phyloP scores from a whole-genome alignment of 2,329 filamentous ascomycete species.

The Mycosphaerella sp. region DNA sequence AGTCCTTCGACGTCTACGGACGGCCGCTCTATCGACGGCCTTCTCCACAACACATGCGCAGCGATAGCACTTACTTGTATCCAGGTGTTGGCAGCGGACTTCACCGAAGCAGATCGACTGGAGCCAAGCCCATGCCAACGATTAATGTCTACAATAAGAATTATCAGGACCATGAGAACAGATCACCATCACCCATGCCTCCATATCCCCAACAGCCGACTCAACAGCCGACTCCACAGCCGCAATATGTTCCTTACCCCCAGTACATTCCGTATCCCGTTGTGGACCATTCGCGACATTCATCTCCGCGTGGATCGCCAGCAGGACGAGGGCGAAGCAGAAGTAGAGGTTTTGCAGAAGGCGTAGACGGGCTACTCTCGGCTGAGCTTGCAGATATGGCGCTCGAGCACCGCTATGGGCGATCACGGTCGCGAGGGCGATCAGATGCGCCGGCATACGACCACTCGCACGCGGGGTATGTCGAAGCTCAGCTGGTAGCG shows the following conservation, averaged over 20 bases:
- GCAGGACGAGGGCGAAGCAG: constrained; percentile 16
- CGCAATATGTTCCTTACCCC: constrained; percentile 1
- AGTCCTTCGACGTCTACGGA: constrained; percentile 20
- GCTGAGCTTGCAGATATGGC: constrained; percentile 30
- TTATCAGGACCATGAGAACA: constrained; percentile 14
- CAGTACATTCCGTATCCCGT: constrained; percentile 25
- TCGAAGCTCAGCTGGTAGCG: constrained; percentile 30
- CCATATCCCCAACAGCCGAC: constrained; percentile 7
- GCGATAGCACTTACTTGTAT: constrained; percentile 22
- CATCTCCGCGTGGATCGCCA: constrained; percentile 18
- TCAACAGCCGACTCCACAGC: neutral
- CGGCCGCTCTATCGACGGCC: constrained; percentile 15
- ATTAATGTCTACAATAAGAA: constrained; percentile 45
- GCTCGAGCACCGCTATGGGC: constrained; percentile 28
- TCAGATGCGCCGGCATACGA: constrained; percentile 24
- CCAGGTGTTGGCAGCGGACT: constrained; percentile 29
- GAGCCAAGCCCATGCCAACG: constrained; percentile 39
- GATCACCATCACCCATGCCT: constrained; percentile 15
- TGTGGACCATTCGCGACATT: constrained; percentile 19
- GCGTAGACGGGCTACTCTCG: constrained; percentile 25
- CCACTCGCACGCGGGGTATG: constrained; percentile 20
- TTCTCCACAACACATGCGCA: constrained; percentile 19
- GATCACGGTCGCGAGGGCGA: constrained; percentile 32
- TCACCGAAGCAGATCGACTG: constrained; percentile 42
- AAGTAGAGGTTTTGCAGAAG: neutral